Evolutionary conservation across 163 green algal genomes (phyloP).

Genomic region (Chloroidium sp.): DNA sequence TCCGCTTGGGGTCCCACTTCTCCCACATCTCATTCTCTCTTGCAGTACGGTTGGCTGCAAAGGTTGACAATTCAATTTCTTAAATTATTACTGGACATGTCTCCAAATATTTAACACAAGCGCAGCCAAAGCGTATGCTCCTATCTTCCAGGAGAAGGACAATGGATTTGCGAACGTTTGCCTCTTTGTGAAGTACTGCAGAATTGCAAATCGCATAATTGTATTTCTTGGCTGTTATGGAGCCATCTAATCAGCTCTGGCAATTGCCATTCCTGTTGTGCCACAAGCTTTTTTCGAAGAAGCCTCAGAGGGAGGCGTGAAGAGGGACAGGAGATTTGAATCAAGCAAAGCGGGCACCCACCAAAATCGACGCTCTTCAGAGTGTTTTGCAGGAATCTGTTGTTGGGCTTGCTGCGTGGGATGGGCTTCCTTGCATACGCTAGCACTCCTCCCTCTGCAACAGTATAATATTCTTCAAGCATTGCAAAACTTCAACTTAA

Average conservation of each 20-base stretch:
- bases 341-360: constrained; percentile 4
- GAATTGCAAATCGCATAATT: no score
- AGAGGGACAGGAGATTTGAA: background rate
- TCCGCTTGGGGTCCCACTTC: background rate
- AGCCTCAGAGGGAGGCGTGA: background rate
- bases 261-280: no score
- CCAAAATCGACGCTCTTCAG: constrained; percentile 17
- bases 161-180: no score
- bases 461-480: background rate
- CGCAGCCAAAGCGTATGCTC: no score
- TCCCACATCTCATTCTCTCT: constrained; percentile 35
- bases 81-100: background rate
- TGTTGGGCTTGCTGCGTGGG: constrained; percentile 24
- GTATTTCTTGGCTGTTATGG: no score
- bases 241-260: no score
- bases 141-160: no score
- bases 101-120: no score
- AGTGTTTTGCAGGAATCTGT: constrained; percentile 33
- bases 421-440: constrained; percentile 21
- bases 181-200: no score
- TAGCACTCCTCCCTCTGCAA: constrained; percentile 24
- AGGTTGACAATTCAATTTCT: background rate
- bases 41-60: constrained; percentile 18
- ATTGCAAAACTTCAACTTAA: no score
- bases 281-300: no score